Percentiles rank a stretch among this genome's conserved stretches.
These are phyloP conservation scores for Ustilago nuda DNA, from an alignment of 1,284 basidiomycete species.

Conservation along the genomic window DNA sequence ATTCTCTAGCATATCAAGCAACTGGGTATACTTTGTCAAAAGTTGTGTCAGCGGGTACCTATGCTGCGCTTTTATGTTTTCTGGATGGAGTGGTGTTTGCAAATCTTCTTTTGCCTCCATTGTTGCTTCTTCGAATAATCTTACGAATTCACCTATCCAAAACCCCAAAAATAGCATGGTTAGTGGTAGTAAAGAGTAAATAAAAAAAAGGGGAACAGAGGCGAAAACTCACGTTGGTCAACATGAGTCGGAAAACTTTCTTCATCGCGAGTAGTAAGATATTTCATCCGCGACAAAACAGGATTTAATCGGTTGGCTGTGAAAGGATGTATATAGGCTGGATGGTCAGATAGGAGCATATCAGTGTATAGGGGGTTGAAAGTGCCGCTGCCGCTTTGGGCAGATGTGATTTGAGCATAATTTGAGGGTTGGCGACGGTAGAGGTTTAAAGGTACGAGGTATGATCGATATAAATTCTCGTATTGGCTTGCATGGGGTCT, in stretches of 20 bases:
- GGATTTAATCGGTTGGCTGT: neutral
- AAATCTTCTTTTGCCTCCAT: neutral
- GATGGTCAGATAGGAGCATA: neutral
- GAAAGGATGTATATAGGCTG: neutral
- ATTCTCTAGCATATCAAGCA: neutral
- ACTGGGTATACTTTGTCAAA: neutral
- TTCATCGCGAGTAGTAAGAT: neutral
- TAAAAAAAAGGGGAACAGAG: neutral
- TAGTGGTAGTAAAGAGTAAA: neutral
- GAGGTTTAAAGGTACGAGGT: conserved; percentile 4
- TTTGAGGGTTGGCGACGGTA: neutral
- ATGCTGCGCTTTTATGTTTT: conserved; percentile 21
- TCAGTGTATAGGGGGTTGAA: neutral
- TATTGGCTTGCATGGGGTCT: neutral
- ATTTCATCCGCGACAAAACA: neutral
- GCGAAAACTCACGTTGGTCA: conserved; percentile 5
- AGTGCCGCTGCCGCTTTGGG: neutral
- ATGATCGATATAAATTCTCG: conserved; percentile 10
- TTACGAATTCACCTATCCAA: neutral
- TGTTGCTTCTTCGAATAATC: neutral
- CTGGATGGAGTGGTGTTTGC: conserved; percentile 17
- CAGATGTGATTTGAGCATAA: neutral
- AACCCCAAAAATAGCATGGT: neutral
- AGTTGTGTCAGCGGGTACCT: neutral
- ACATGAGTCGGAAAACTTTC: neutral